Evolutionary conservation across 2,329 filamentous ascomycete species (phyloP).

Genomic region (Paraconiothyrium sp.): DNA sequence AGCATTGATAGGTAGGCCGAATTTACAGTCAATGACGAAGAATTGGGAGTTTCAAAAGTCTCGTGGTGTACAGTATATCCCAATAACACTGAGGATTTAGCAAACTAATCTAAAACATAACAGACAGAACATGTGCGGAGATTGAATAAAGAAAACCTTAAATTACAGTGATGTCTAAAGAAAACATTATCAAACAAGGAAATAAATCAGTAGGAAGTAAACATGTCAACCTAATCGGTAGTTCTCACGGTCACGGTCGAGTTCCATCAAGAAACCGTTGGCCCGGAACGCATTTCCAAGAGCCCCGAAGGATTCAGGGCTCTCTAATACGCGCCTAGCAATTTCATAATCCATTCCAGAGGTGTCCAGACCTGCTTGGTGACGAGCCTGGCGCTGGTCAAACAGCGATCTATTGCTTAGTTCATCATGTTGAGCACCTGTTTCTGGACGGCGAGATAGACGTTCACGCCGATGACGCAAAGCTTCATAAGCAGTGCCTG

Average conservation of each 20-base stretch:
- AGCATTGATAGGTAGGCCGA: too few relatives aligned
- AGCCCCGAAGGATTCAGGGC: neutral
- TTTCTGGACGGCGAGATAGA: neutral
- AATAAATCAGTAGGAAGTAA: neutral
- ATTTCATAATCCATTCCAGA: conserved; percentile 9
- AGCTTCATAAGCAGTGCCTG: neutral
- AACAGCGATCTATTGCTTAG: neutral
- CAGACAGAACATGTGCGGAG: too few relatives aligned
- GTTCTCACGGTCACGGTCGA: neutral
- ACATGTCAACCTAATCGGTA: neutral
- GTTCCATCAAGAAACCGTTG: neutral
- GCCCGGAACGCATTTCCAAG: neutral
- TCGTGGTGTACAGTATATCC: too few relatives aligned
- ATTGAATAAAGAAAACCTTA: too few relatives aligned
- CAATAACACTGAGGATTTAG: too few relatives aligned
- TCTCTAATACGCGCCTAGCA: neutral
- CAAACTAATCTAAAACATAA: too few relatives aligned
- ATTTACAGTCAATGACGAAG: too few relatives aligned
- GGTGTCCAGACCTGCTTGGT: conserved; percentile 12
- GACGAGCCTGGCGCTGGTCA: neutral
- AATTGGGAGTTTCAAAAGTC: too few relatives aligned
- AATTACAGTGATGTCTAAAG: neutral
- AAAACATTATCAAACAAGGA: neutral
- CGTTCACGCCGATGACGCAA: neutral
- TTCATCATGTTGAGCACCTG: neutral